Base-by-base conservation (phyloP, 495 filamentous ascomycete genomes). In the Xylaria bambusicola region DNA sequence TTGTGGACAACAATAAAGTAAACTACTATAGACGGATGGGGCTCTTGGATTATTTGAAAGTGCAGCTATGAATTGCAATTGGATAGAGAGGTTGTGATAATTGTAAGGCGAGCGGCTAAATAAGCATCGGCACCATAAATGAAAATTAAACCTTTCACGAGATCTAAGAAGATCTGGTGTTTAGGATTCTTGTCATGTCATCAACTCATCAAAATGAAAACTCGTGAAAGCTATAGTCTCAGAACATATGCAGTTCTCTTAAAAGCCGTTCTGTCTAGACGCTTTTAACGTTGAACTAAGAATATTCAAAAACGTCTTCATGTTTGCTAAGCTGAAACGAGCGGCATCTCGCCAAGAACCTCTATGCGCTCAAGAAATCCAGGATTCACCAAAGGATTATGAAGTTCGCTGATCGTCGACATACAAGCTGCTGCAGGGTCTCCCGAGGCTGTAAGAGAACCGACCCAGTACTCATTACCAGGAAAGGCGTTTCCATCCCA, bases 401-500 rank as follows among this genome's bases (percentile, higher is more conserved):
- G 73, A 40, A 76, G 63, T 33, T 75, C 71, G 15, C 59, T 41
- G 29, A 76, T 73, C 1, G 67, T 75, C 50, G 66, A 68, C 71
- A 74, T 75, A 46, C 69, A 73, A 2, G 71, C 72, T 6, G 72
- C 73, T 0, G 72, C 73, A 23, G 73, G 72, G 46, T 75, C 73
- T 6, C 73, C 71, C 24, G 65, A 65, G 0, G 40, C 72, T 3
- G 35, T 2, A 0, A 75, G 58, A 12, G n/a, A 27, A 2, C 71
- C 71, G 0, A 42, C 7, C 73, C 73, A 76, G 29, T 73, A 76
- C 42, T 75, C 71, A 38, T 76, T 75, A 0, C 73, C 72, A 0
- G 73, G 73, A 38, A 72, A 75, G 0, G 72, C 35, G 20, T 76
- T 76, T 1, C 66, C 73, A 40, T 76, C 71, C 71, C 73, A 76